These are phyloP conservation scores for Metschnikowia dekortorum DNA, from an alignment of 805 yeast genomes.

Conservation along the genomic window DNA sequence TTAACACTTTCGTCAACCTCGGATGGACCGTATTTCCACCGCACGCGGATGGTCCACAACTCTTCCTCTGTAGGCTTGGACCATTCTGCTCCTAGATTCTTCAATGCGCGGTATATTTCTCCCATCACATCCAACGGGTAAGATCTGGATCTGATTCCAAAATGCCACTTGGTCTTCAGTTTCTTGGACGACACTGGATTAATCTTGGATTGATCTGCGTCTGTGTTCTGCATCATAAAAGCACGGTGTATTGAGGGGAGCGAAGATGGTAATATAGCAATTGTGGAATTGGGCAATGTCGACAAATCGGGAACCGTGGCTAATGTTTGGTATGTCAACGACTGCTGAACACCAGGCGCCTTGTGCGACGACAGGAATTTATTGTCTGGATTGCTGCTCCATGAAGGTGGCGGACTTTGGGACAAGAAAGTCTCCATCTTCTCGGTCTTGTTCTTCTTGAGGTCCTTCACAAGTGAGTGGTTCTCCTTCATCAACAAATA, in stretches of 20 bases:
- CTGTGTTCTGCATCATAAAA: conserved; percentile 63
- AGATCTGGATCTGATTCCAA: conserved; percentile 92
- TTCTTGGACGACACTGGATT: conserved; percentile 68
- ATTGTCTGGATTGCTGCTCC: conserved; percentile 20
- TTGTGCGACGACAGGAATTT: conserved; percentile 22
- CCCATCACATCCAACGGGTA: conserved; percentile 99
- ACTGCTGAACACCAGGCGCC: conserved; percentile 43
- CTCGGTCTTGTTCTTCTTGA: conserved; percentile 49
- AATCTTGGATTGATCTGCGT: conserved; percentile 24
- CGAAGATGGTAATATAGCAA: conserved; percentile 90
- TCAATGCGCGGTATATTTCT: conserved; percentile 90
- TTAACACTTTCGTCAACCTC: conserved; percentile 18
- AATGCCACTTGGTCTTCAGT: conserved; percentile 96
- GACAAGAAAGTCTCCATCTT: conserved; percentile 56
- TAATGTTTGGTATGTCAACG: conserved; percentile 44
- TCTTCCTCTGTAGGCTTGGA: conserved; percentile 92
- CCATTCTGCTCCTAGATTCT: conserved; percentile 96
- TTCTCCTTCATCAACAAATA: conserved; percentile 80
- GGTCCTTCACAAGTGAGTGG: conserved; percentile 61
- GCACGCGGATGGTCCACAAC: conserved; percentile 90
- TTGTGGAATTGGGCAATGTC: conserved; percentile 67
- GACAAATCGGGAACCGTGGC: conserved; percentile 45
- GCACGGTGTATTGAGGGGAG: conserved; percentile 94
- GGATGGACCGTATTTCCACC: conserved; percentile 69
- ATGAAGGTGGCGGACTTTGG: conserved; percentile 56